phyloP scores from a whole-genome alignment of 2,329 filamentous ascomycete species.

The Escovopsis sp. region DNA sequence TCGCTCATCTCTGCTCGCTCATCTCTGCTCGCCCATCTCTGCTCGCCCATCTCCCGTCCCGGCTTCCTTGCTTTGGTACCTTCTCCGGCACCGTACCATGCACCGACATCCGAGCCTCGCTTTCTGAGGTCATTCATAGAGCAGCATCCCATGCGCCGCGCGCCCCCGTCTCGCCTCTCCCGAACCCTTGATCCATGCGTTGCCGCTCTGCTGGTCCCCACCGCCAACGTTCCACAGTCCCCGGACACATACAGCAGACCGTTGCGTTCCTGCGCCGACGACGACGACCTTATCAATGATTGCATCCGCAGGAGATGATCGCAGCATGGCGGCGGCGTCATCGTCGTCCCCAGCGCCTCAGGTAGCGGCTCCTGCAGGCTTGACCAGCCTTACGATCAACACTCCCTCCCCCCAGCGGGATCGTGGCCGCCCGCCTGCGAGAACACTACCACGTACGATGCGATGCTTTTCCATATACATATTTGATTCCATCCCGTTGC shows the following conservation, averaged over 20 bases:
- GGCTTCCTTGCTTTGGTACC: not conserved
- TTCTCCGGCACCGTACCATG: too few species aligned
- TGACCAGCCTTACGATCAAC: slow-evolving; percentile 4
- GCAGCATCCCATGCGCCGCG: not conserved
- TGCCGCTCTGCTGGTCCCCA: not conserved
- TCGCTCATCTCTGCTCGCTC: too few species aligned
- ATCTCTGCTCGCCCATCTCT: not conserved
- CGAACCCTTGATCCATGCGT: slow-evolving; percentile 1
- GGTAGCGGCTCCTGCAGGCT: slow-evolving; percentile 1
- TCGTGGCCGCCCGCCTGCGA: slow-evolving; percentile 8
- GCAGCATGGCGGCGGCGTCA: slow-evolving; percentile 6
- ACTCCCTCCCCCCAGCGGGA: slow-evolving; percentile 7
- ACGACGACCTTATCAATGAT: too few species aligned
- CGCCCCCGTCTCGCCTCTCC: not conserved
- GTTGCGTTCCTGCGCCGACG: too few species aligned
- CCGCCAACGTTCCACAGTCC: too few species aligned
- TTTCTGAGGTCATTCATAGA: too few species aligned
- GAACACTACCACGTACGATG: slow-evolving; percentile 16
- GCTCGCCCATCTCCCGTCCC: not conserved
- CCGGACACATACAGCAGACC: not conserved
- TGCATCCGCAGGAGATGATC: not conserved
- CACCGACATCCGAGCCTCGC: too few species aligned
- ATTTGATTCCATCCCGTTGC: too few species aligned
- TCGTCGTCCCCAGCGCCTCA: slow-evolving; percentile 6
- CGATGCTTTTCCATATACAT: too few species aligned